Evolutionary conservation across 805 yeast species (phyloP), one percentile per base, ranked within the genome.

Genomic region (Lipomyces yamanashiensis): DNA sequence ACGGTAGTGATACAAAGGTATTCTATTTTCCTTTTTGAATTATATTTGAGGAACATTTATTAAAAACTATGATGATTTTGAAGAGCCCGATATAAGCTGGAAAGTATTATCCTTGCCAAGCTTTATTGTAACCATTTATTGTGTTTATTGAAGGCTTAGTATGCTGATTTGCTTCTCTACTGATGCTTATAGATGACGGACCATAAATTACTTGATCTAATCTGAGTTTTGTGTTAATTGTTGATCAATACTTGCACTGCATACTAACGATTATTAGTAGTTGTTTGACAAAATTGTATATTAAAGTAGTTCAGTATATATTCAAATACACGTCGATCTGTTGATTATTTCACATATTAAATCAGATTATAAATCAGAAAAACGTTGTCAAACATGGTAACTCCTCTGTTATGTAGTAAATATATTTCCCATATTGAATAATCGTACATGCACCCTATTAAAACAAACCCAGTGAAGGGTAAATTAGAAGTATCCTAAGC

Each of bases 191-290:
- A 17, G 19, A 37, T 51, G 43, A 51, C 10, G 54, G 21, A 6
- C 28, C n/a, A 51, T 28, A 51, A 36, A 36, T 59, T 47, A 61
- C 64, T 54, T 55, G 64, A 61, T 61, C 63, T 61, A 61, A 54
- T 61, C 64, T 55, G 64, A 54, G 58, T 44, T 44, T 53, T 2
- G 15, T 7, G 47, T 41, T 2, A 23, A 41, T 28, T 28, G 28
- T 28, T 28, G 5, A 28, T 28, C 28, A 28, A 28, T 28, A 28
- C 5, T 3, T 28, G 28, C 28, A 5, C 28, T 28, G 28, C 28
- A 28, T 28, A 28, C 28, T 28, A 28, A 28, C 28, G 28, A 28
- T 28, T 28, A 28, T 28, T 28, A 5, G 28, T 28, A 28, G 28
- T 28, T 28, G 28, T 5, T 28, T 3, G 28, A 28, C 28, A 5